phyloP scores from a whole-genome alignment of 2,329 filamentous ascomycete genomes.

The Penicillium sp. region DNA sequence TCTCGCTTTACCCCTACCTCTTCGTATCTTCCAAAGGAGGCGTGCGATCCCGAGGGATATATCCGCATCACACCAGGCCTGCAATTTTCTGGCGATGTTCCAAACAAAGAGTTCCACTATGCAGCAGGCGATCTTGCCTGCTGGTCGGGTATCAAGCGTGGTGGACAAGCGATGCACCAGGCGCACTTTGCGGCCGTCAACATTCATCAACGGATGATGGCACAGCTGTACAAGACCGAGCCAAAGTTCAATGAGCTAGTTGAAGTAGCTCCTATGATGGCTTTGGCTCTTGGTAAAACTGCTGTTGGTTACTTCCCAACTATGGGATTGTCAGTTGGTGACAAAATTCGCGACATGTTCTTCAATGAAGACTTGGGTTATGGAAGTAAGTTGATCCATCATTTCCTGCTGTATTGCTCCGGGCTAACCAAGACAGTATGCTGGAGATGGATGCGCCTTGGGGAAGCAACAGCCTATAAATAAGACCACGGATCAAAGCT shows the following conservation, averaged over 20 bases:
- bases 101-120: constrained; percentile 63
- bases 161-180: constrained; percentile 8
- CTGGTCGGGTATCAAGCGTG: constrained; percentile 10
- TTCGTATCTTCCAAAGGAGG: constrained; percentile 58
- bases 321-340: constrained; percentile 2
- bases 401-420: background rate
- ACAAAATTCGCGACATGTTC: constrained; percentile 7
- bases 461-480: constrained; percentile 3
- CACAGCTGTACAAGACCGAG: background rate
- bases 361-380: constrained; percentile 9
- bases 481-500: too few relatives aligned
- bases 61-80: constrained; percentile 63
- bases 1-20: constrained; percentile 64
- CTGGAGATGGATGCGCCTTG: constrained; percentile 10
- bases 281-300: constrained; percentile 6
- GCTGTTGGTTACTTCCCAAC: constrained; percentile 5
- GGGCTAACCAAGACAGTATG: constrained; percentile 2
- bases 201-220: constrained; percentile 8
- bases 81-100: constrained; percentile 53
- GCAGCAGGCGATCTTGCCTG: constrained; percentile 56
- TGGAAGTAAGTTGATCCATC: constrained; percentile 2
- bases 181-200: constrained; percentile 2
- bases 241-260: constrained; percentile 2
- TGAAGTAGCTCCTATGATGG: constrained; percentile 7
- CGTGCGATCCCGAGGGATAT: constrained; percentile 63